Conservation (phyloP, 2,329 filamentous ascomycete species). For the Pseudogymnoascus sp. region DNA sequence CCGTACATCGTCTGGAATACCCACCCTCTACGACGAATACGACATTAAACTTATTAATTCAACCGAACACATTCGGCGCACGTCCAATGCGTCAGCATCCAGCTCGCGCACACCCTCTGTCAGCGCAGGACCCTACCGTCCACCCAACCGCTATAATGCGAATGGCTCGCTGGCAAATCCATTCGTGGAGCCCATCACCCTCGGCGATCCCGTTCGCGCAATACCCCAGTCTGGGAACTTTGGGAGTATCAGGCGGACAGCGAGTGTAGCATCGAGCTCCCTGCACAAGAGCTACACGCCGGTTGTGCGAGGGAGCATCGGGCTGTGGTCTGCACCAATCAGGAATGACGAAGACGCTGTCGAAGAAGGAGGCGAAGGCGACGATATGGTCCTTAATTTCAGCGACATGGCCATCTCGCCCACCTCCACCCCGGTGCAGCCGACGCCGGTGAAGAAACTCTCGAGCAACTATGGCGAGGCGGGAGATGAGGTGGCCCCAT, state of each 20-base stretch:
- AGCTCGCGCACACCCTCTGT: conserved; percentile 28
- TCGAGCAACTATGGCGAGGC: conserved; percentile 15
- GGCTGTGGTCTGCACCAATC: conserved; percentile 40
- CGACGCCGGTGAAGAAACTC: neutral
- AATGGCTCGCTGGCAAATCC: neutral
- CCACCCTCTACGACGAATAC: conserved; percentile 54
- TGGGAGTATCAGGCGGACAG: conserved; percentile 28
- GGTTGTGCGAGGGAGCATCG: conserved; percentile 33
- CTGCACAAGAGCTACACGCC: conserved; percentile 20
- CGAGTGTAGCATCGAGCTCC: conserved; percentile 21
- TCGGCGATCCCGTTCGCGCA: neutral
- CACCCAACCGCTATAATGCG: neutral
- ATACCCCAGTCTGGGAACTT: conserved; percentile 14
- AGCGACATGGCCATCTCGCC: neutral
- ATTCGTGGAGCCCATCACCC: conserved; percentile 1
- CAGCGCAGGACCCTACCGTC: neutral
- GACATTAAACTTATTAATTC: conserved; percentile 69
- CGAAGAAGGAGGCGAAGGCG: conserved; percentile 29
- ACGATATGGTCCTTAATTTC: conserved; percentile 45
- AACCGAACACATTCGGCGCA: conserved; percentile 60
- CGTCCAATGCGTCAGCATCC: conserved; percentile 30
- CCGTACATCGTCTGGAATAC: conserved; percentile 27
- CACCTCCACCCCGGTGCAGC: neutral
- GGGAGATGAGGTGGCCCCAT: conserved; percentile 31
- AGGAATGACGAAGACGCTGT: conserved; percentile 43